Percentiles rank a stretch among this genome's conserved stretches.
These are phyloP conservation scores for Moesziomyces antarcticus DNA, from an alignment of 1,284 basidiomycete species.

Conservation along the genomic window DNA sequence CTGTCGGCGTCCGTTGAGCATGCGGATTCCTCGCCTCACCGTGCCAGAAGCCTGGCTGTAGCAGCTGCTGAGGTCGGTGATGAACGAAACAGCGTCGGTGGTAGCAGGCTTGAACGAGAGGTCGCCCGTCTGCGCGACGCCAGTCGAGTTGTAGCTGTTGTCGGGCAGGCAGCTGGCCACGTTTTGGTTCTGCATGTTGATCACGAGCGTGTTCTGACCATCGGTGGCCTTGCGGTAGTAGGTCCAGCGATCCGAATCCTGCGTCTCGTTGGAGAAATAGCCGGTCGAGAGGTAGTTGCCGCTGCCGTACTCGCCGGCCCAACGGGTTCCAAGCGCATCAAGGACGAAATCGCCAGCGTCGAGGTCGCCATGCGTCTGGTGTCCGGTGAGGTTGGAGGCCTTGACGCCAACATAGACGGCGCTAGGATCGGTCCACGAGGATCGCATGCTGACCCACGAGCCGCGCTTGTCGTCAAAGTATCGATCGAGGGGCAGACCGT, in stretches of 20 bases:
- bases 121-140: slow-evolving; percentile 81
- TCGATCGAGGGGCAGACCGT: slow-evolving; percentile 83
- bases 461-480: slow-evolving; percentile 74
- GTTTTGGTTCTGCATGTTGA: slow-evolving; percentile 83
- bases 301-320: slow-evolving; percentile 93
- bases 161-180: slow-evolving; percentile 76
- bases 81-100: slow-evolving; percentile 85
- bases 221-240: slow-evolving; percentile 92
- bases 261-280: slow-evolving; percentile 63
- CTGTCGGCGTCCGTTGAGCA: slow-evolving; percentile 87
- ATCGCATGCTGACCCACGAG: slow-evolving; percentile 91
- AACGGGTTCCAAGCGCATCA: slow-evolving; percentile 92
- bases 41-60: slow-evolving; percentile 76
- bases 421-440: slow-evolving; percentile 86
- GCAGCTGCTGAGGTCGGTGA: slow-evolving; percentile 80
- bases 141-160: slow-evolving; percentile 73
- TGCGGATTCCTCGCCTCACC: slow-evolving; percentile 85
- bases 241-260: slow-evolving; percentile 53
- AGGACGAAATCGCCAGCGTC: slow-evolving; percentile 94
- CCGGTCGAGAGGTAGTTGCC: slow-evolving; percentile 78
- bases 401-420: slow-evolving; percentile 89
- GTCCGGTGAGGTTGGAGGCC: slow-evolving; percentile 77
- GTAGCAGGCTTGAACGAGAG: slow-evolving; percentile 72
- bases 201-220: slow-evolving; percentile 93
- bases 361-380: slow-evolving; percentile 90